phyloP scores from a whole-genome alignment of 306 rosid species.

The Hippophae rhamnoides region DNA sequence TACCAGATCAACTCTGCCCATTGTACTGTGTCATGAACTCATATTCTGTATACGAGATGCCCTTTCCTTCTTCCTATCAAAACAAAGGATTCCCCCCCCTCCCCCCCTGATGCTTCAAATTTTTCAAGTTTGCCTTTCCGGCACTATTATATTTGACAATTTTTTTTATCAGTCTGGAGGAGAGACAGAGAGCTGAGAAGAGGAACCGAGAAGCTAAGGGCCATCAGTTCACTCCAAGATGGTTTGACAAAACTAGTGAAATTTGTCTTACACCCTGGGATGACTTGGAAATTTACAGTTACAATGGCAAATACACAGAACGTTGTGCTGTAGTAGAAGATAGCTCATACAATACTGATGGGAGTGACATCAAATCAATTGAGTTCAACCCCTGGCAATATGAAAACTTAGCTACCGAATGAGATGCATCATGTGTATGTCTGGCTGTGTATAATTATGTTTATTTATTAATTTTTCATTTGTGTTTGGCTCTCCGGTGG shows the following conservation, averaged over 20 bases:
- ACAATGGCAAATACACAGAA: slow-evolving; percentile 56
- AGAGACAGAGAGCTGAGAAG: slow-evolving; percentile 88
- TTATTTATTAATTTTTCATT: no score
- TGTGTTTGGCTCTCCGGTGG: no score
- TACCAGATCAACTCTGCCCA: no score
- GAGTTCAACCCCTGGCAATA: slow-evolving; percentile 88
- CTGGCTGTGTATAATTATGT: no score
- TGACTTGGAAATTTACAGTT: slow-evolving; percentile 76
- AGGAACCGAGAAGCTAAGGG: slow-evolving; percentile 52
- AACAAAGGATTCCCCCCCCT: no score
- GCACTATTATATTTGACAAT: no score
- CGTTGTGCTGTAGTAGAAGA: slow-evolving; percentile 44
- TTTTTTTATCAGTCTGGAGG: slow-evolving; percentile 57
- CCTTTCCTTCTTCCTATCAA: no score
- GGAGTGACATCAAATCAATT: slow-evolving; percentile 34
- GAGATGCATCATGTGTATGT: slow-evolving; percentile 7
- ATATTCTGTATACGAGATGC: no score
- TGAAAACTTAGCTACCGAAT: slow-evolving; percentile 44
- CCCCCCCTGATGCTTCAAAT: background rate
- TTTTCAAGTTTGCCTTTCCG: background rate
- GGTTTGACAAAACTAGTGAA: slow-evolving; percentile 82
- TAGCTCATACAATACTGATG: slow-evolving; percentile 30
- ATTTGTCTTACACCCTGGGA: slow-evolving; percentile 89
- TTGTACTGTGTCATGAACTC: no score
- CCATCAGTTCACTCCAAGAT: slow-evolving; percentile 46